Base-by-base conservation (phyloP, 1,284 basidiomycete species). In the Inonotus obliquus region DNA sequence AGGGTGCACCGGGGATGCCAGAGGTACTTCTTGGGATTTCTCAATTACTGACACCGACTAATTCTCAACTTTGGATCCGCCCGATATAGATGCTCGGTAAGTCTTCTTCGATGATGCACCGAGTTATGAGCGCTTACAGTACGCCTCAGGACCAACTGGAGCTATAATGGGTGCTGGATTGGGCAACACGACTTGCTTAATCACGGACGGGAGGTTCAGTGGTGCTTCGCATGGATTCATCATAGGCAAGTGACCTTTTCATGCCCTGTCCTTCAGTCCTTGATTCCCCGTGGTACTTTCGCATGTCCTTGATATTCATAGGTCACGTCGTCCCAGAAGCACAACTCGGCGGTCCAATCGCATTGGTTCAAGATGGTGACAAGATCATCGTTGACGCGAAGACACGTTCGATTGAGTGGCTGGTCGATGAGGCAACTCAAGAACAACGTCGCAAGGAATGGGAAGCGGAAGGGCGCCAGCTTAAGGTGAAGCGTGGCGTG, bases 1-100 rank as follows among this genome's bases (percentile, higher is more conserved):
- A 95, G 75, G 95, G 96, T 60, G 96, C 89, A 32, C 96, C 95
- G 21, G 95, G 96, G 54, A 98, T 98, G 96, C 96, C 96, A 17
- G 96, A 98, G 75, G 83, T 83, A 57, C 54, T 71, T 25, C 32
- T 65, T 32, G 37, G 1, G 19, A 25, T 65, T 4, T 21, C 39
- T 52, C 35, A 14, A 6, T 32, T 39, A 37, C 10, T 44, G n/a
- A 23, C 1, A 10, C 21, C 25, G 1, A 25, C 4, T 9, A 7
- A 14, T 21, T 44, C 41, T 44, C n/a, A 17, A 44, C 9, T 44
- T 32, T 4, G 5, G 4, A 4, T 3, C 41, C 41, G 13, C n/a
- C n/a, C 13, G 21, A 14, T 61, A 29, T 60, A 76, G 75, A 85
- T 83, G 81, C 72, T 84, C 55, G 80, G 80, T 81, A 69, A 67